Conservation (phyloP, 1,284 basidiomycete genomes). For the Ceratobasidium sp. region DNA sequence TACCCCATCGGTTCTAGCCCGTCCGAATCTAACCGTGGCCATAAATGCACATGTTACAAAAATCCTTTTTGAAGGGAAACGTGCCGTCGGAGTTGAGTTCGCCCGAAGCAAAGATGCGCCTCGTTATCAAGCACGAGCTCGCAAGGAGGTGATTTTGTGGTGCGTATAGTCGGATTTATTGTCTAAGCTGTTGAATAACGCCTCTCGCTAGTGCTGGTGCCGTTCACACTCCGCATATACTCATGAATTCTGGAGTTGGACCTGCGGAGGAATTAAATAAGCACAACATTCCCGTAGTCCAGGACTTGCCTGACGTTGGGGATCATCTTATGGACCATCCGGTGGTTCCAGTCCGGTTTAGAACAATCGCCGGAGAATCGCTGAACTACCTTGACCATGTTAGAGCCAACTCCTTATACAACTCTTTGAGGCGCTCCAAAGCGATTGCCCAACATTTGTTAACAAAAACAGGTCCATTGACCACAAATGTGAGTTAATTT, state of each 20-base stretch:
- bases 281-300: slow-evolving; percentile 65
- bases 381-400: slow-evolving; percentile 55
- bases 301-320: slow-evolving; percentile 69
- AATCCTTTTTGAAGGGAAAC: slow-evolving; percentile 60
- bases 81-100: slow-evolving; percentile 74
- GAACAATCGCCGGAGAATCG: slow-evolving; percentile 63
- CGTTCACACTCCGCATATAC: slow-evolving; percentile 55
- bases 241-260: slow-evolving; percentile 79
- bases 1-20: slow-evolving; percentile 69
- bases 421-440: slow-evolving; percentile 57
- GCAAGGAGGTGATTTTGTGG: slow-evolving; percentile 71
- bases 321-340: slow-evolving; percentile 72
- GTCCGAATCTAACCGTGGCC: slow-evolving; percentile 73
- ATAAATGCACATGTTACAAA: slow-evolving; percentile 68
- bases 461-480: slow-evolving; percentile 63
- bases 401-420: neutral
- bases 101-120: slow-evolving; percentile 54
- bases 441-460: slow-evolving; percentile 63
- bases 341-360: slow-evolving; percentile 65
- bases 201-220: slow-evolving; percentile 60
- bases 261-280: slow-evolving; percentile 66
- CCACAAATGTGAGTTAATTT: slow-evolving; percentile 65
- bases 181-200: too few species aligned
- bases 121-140: slow-evolving; percentile 63
- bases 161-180: neutral